Evolutionary conservation across 768 basidiomycete genomes (phyloP), one percentile per base, ranked within the genome.

Genomic region (Suillus alpinus): DNA sequence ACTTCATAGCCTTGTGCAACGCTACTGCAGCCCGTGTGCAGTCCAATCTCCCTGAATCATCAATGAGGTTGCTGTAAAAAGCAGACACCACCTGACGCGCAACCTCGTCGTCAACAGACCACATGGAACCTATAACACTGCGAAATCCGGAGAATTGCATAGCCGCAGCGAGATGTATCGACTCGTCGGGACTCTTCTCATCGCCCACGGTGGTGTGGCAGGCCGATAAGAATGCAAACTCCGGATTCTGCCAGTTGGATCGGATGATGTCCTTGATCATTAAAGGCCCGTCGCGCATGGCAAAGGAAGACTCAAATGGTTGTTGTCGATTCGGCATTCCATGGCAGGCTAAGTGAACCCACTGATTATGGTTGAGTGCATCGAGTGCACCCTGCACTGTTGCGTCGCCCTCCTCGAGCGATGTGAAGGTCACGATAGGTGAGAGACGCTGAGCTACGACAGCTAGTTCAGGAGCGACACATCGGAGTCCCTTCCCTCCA

Each of bases 381-480:
- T 36, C 9, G 10, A 36, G 34, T 36, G 34, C 34, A 36, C 34
- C 34, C 10, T 26, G 26, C 2, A 26, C 26, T 26, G 26, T 26
- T 26, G 26, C 26, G 26, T 26, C 1, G 26, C 26, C 10, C 9
- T 10, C 34, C 34, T 36, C 34, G 10, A 39, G 41, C 3, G 64
- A 68, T 5, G 64, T 32, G 49, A 67, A 61, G 6, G 60, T 50
- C 0, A 6, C 2, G 70, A 64, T 0, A 63, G 36, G 59, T 57
- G 49, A 1, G 68, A 60, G 6, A 23, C 59, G 14, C 34, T 43
- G 16, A 12, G 29, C 8, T 9, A 70, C 58, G 41, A 61, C 68
- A 2, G n/a, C 16, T 18, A 71, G 57, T 8, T 70, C 69, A 0
- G 51, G 20, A 13, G 59, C 62, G 39, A 71, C 57, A 0, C 60